Evolutionary conservation across 2,329 filamentous ascomycete species (phyloP).

Genomic region (Diaporthe vexans): DNA sequence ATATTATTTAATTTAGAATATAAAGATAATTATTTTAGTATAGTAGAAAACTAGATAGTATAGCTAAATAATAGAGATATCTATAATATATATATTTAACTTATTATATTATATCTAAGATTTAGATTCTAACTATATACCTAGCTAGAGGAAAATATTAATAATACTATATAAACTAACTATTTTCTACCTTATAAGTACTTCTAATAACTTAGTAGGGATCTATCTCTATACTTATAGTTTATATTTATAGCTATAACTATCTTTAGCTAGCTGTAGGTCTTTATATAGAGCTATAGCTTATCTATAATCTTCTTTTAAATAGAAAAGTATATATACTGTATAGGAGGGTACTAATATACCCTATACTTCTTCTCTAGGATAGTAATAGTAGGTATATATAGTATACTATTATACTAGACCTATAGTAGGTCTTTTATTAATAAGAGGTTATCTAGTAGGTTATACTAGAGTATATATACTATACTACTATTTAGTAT

Average conservation of each 20-base stretch:
- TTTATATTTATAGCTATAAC: neutral
- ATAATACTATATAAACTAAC: neutral
- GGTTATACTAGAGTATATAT: neutral
- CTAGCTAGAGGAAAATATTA: neutral
- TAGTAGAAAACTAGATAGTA: too few species aligned
- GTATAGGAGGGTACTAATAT: neutral
- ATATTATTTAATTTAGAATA: too few species aligned
- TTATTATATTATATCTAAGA: too few species aligned
- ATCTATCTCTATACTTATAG: neutral
- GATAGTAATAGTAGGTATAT: neutral
- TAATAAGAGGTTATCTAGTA: neutral
- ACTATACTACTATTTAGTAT: neutral
- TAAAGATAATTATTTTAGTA: too few species aligned
- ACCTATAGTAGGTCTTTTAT: neutral
- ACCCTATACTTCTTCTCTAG: neutral
- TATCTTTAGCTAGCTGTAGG: neutral
- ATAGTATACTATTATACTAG: neutral
- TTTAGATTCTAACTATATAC: too few species aligned
- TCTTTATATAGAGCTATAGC: neutral
- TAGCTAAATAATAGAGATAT: too few species aligned
- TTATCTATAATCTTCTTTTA: neutral
- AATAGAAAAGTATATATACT: neutral
- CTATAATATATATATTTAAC: too few species aligned
- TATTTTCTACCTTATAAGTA: neutral
- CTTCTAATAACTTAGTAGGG: neutral